These are phyloP conservation scores for Colletotrichum filicis DNA, from an alignment of 2,329 filamentous ascomycete genomes.

Conservation along the genomic window DNA sequence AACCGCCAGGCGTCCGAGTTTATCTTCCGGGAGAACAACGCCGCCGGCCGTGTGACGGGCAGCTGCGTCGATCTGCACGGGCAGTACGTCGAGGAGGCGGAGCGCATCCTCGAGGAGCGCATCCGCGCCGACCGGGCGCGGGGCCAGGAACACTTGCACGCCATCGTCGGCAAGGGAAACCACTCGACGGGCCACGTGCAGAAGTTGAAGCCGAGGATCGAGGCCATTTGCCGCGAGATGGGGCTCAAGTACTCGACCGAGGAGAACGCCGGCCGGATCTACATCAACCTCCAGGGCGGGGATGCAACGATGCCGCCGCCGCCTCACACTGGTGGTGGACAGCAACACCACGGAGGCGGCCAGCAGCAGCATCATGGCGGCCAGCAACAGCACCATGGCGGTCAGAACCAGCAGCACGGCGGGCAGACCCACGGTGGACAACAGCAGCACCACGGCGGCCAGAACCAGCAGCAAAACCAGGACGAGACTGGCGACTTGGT, in stretches of 20 bases:
- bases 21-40: slow-evolving; percentile 97
- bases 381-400: slow-evolving; percentile 49
- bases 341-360: slow-evolving; percentile 50
- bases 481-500: slow-evolving; percentile 70
- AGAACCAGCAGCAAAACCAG: slow-evolving; percentile 49
- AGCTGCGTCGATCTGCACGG: slow-evolving; percentile 97
- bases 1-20: slow-evolving; percentile 92
- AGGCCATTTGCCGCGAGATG: slow-evolving; percentile 84
- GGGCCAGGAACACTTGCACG: slow-evolving; percentile 86
- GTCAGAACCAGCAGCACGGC: slow-evolving; percentile 56
- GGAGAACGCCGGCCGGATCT: slow-evolving; percentile 89
- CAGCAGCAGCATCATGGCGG: slow-evolving; percentile 57
- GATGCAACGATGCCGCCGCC: slow-evolving; percentile 60
- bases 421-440: slow-evolving; percentile 44
- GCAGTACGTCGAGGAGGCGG: slow-evolving; percentile 93
- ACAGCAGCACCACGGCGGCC: slow-evolving; percentile 55
- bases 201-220: slow-evolving; percentile 95
- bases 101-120: slow-evolving; percentile 86
- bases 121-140: slow-evolving; percentile 80
- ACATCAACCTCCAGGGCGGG: slow-evolving; percentile 84
- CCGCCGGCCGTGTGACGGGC: slow-evolving; percentile 74
- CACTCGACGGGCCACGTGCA: slow-evolving; percentile 85
- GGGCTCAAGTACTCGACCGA: slow-evolving; percentile 87
- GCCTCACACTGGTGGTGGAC: slow-evolving; percentile 52
- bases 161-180: slow-evolving; percentile 96